A percentile compares a stretch with the other conserved stretches of the same genome.
Evolutionary conservation across 305 asterid genomes (phyloP).

Genomic region (Fraxinus albicans): DNA sequence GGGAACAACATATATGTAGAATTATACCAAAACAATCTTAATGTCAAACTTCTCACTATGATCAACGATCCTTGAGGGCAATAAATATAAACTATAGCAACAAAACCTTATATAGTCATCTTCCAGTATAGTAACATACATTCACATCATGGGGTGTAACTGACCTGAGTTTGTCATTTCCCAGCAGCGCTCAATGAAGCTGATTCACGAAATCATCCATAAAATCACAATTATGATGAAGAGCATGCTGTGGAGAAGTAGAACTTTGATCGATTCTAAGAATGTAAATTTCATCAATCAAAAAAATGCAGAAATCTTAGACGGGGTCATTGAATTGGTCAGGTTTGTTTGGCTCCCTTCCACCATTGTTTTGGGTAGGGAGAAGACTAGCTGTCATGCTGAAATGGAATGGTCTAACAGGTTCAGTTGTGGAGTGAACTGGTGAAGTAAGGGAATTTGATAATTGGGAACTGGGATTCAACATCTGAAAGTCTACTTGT

Average conservation of each 20-base stretch:
- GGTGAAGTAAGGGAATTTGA: constrained; percentile 28
- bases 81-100: constrained; percentile 7
- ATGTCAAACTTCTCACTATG: neutral
- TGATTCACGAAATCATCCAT: constrained; percentile 16
- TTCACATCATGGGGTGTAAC: neutral
- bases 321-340: constrained; percentile 7
- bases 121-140: constrained; percentile 7
- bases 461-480: constrained; percentile 26
- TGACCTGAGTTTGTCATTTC: neutral
- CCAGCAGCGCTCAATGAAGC: neutral
- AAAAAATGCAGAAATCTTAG: neutral
- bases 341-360: constrained; percentile 25
- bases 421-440: constrained; percentile 26
- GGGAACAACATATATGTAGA: neutral
- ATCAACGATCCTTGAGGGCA: constrained; percentile 1
- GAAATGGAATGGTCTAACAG: constrained; percentile 48
- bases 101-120: neutral
- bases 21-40: neutral
- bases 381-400: constrained; percentile 51
- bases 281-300: neutral
- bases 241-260: neutral
- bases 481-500: constrained; percentile 42
- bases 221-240: constrained; percentile 25
- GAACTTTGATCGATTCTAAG: neutral
- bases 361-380: constrained; percentile 41